Conservation (phyloP, 768 basidiomycete genomes). For the Trametes sanguinea region DNA sequence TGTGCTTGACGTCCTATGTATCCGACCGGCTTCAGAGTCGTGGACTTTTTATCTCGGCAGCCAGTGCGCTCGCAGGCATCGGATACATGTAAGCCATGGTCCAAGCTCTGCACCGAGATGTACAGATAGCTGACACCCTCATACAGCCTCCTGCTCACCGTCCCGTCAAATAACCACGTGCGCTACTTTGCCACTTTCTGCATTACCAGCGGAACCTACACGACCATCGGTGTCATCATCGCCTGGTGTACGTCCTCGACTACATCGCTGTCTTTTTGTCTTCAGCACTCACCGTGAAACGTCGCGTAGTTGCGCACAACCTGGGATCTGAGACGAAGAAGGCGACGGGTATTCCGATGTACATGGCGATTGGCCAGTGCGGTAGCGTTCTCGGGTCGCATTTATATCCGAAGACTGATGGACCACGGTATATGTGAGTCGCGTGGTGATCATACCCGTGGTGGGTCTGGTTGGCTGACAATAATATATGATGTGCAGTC, state of each 20-base stretch:
- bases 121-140: background rate
- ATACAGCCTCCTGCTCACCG: constrained; percentile 54
- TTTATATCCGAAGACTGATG: constrained; percentile 63
- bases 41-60: constrained; percentile 47
- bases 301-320: constrained; percentile 63
- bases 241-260: constrained; percentile 65
- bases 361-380: constrained; percentile 80
- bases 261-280: background rate
- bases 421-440: constrained; percentile 65
- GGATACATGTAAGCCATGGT: constrained; percentile 58
- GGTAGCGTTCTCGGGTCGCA: constrained; percentile 79
- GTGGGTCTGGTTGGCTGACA: background rate
- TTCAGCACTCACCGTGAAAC: background rate
- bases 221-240: constrained; percentile 67
- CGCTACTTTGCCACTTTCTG: constrained; percentile 78
- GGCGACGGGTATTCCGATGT: constrained; percentile 74
- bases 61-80: constrained; percentile 48
- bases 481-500: constrained; percentile 6
- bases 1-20: constrained; percentile 54
- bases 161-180: constrained; percentile 53
- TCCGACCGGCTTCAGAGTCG: constrained; percentile 70
- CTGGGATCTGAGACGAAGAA: constrained; percentile 78
- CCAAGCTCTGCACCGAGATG: background rate
- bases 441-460: background rate
- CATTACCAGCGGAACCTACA: constrained; percentile 74